phyloP scores from a whole-genome alignment of 75 land plant genomes.

The Picea sitchensis region DNA sequence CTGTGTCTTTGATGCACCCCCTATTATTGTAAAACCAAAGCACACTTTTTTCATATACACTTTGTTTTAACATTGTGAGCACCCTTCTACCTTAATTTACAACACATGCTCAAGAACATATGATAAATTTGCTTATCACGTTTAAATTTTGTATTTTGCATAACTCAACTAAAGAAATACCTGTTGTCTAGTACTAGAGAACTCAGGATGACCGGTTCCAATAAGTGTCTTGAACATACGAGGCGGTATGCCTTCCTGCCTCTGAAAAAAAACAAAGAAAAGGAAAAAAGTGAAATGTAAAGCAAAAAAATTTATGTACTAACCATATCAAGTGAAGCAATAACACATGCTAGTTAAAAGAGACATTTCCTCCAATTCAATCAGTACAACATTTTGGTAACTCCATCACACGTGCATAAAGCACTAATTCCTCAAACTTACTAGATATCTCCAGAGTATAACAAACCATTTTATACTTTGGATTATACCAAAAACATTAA shows the following conservation, averaged over 20 bases:
- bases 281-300: constrained; percentile 9
- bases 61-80: not conserved
- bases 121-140: not conserved
- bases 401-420: too few species aligned
- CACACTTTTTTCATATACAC: not conserved
- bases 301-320: not conserved
- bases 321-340: too few species aligned
- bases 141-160: not conserved
- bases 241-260: constrained; percentile 91
- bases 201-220: constrained; percentile 96
- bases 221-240: constrained; percentile 97
- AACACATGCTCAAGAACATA: not conserved
- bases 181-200: constrained; percentile 96
- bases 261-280: constrained; percentile 40
- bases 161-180: constrained; percentile 25
- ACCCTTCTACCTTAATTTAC: not conserved
- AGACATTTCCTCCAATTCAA: too few species aligned
- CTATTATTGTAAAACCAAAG: not conserved
- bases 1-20: not conserved
- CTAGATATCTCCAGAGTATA: not conserved
- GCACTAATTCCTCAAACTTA: not conserved
- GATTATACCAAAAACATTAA: too few species aligned
- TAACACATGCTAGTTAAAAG: too few species aligned
- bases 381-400: too few species aligned
- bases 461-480: not conserved